A percentile compares a stretch with the other conserved stretches of the same genome.
These are phyloP conservation scores for Blastomyces parvus DNA, from an alignment of 2,329 filamentous ascomycete genomes.

Conservation along the genomic window DNA sequence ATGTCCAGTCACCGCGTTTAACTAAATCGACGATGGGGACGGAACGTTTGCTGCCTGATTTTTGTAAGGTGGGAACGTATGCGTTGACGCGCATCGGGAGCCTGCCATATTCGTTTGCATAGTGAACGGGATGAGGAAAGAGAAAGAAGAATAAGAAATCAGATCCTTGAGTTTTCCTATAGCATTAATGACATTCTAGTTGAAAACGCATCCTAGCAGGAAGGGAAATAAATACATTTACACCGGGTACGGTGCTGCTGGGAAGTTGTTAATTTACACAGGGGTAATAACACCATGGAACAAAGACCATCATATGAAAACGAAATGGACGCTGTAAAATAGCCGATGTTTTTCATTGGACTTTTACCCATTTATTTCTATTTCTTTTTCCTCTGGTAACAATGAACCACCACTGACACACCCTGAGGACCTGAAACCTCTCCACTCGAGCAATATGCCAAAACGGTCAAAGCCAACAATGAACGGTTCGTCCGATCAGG, in stretches of 20 bases:
- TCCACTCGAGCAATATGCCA: background rate
- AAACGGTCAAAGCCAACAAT: slow-evolving; percentile 2
- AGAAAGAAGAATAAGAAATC: background rate
- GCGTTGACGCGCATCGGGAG: background rate
- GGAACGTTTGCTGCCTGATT: background rate
- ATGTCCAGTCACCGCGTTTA: too few relatives aligned
- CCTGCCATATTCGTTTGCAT: background rate
- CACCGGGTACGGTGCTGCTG: background rate
- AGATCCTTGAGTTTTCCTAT: background rate
- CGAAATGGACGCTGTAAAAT: background rate
- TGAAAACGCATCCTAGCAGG: background rate
- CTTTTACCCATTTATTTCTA: background rate
- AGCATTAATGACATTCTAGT: background rate
- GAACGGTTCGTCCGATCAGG: background rate
- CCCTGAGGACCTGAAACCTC: background rate
- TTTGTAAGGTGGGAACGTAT: background rate
- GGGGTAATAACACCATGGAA: background rate
- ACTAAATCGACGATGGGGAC: background rate
- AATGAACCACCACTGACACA: background rate
- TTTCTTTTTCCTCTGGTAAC: background rate
- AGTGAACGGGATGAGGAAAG: background rate
- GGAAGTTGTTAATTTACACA: background rate
- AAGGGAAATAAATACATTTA: background rate
- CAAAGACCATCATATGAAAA: background rate
- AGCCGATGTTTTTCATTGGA: background rate